A percentile compares a stretch with the other conserved stretches of the same genome.
These are phyloP conservation scores for Calonectria montana DNA, from an alignment of 2,329 filamentous ascomycete species.

Conservation along the genomic window DNA sequence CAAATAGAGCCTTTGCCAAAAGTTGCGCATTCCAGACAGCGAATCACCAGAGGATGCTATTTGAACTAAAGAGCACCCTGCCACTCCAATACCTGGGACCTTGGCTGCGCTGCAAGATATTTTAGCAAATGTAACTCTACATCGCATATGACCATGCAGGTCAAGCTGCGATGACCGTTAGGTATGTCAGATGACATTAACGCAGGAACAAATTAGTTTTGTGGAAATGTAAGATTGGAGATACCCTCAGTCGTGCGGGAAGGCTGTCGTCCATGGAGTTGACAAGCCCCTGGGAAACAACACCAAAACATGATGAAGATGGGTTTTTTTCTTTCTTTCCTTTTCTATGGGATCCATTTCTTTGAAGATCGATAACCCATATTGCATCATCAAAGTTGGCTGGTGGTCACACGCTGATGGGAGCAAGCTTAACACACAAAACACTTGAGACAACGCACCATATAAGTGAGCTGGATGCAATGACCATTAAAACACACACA, in stretches of 20 bases:
- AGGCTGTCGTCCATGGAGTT: not conserved
- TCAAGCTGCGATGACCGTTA: not conserved
- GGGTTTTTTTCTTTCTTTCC: not conserved
- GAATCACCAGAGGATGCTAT: not conserved
- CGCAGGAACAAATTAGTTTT: slow-evolving; percentile 1
- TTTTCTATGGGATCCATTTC: not conserved
- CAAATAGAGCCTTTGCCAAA: too few species aligned
- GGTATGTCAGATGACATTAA: not conserved
- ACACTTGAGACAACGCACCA: too few species aligned
- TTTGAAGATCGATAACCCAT: not conserved
- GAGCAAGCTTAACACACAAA: too few species aligned
- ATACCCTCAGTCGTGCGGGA: not conserved
- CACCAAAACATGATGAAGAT: not conserved
- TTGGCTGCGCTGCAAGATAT: not conserved
- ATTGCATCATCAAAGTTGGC: too few species aligned
- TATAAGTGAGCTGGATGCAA: too few species aligned
- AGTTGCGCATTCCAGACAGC: too few species aligned
- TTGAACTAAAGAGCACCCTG: not conserved
- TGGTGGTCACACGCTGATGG: too few species aligned
- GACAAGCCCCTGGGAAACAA: too few species aligned
- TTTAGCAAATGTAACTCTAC: slow-evolving; percentile 10
- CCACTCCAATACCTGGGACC: not conserved
- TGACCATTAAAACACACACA: too few species aligned
- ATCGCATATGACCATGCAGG: slow-evolving; percentile 4
- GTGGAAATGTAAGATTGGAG: not conserved